These are phyloP conservation scores for Pouteria campechiana DNA, from an alignment of 179 eudicot genomes.

Conservation along the genomic window DNA sequence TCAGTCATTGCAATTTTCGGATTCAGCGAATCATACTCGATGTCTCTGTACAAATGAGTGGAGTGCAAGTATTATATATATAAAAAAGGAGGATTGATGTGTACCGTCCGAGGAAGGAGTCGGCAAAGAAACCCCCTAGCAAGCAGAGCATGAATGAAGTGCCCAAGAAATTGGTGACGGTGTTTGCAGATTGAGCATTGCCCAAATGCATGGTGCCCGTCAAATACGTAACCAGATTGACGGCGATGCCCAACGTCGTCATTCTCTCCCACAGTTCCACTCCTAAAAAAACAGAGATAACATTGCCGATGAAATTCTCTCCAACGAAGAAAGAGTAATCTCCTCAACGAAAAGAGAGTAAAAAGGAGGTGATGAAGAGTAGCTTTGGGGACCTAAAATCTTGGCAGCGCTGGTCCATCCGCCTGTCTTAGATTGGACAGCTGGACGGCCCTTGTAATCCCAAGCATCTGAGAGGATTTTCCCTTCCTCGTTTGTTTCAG, in stretches of 20 bases:
- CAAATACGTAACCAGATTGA: conserved; percentile 74
- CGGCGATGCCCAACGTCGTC: conserved; percentile 79
- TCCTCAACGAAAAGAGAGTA: neutral
- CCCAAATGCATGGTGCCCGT: conserved; percentile 85
- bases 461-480: conserved; percentile 64
- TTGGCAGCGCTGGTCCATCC: conserved; percentile 81
- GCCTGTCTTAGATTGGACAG: conserved; percentile 51
- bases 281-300: conserved; percentile 26
- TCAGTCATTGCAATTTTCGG: too few relatives aligned
- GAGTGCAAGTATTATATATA: neutral
- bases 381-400: conserved; percentile 66
- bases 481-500: conserved; percentile 19
- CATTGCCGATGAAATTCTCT: too few relatives aligned
- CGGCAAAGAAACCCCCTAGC: conserved; percentile 77
- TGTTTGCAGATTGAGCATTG: conserved; percentile 64
- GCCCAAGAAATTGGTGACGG: conserved; percentile 84
- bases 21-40: too few relatives aligned
- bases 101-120: conserved; percentile 68
- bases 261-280: conserved; percentile 74
- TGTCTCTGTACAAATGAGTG: neutral
- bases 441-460: conserved; percentile 79
- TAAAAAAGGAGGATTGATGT: too few relatives aligned
- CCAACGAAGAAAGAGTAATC: too few relatives aligned
- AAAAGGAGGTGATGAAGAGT: neutral
- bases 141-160: conserved; percentile 84